Base-by-base conservation (phyloP, 129 eudicot species). In the Chrysanthemum seticuspe region DNA sequence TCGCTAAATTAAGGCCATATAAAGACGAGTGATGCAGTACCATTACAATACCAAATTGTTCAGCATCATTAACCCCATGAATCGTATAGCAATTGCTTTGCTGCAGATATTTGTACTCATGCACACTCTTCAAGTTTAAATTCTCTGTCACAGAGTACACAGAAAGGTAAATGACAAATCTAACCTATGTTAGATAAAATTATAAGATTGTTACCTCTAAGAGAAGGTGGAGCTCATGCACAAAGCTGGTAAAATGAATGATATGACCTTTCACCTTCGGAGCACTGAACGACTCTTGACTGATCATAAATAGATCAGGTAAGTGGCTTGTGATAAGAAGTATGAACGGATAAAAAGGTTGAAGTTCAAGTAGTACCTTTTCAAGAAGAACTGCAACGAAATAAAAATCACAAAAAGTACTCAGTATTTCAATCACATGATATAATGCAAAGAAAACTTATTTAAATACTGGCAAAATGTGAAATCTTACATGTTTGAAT, bases 201-300 rank as follows among this genome's bases (percentile, higher is more conserved):
- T 21, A 67, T 6, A 5, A 36, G 29, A 51, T 12, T 58, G 27
- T 34, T 83, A 92, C 98, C 98, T 92, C 85, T 89, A 62, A 92
- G 91, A 40, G 74, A 62, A 50, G 81, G 65, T 70, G 98, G 85
- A 77, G 98, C 98, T 76, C 98, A 96, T 23, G 91, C 89, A 85
- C 96, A 92, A 45, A 92, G 96, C 74, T 89, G 98, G 80, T 92
- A 92, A 72, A 92, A 92, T 9, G 89, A 82, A 84, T 92, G 98
- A 82, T 89, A 92, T 50, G 98, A 89, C 80, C 98, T 84, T 87
- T 92, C 98, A 49, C 98, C 98, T 56, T 87, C 96, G 13, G 87
- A 76, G 73, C 91, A 85, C 73, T 85, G 96, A 62, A 92, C 98
- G 68, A 92, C 98, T 79, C 98, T 85, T 67, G 98, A 89, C 96